Evolutionary conservation across 768 basidiomycete genomes (phyloP), one percentile per base, ranked within the genome.

Genomic region (Tylopilus vinaceipallidus): DNA sequence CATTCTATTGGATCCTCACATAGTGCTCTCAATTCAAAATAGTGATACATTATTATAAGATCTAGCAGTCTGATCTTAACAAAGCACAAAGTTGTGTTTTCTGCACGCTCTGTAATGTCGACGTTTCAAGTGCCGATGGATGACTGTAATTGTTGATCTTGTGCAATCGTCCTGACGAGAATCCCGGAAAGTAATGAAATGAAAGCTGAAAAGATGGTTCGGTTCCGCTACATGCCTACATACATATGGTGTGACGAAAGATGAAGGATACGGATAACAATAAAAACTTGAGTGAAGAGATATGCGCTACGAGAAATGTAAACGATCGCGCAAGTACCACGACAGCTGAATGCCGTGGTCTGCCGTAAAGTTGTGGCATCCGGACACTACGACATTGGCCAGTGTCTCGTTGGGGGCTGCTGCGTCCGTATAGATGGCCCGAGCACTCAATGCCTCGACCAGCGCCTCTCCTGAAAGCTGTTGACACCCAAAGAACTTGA

Each of bases 401-500:
- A 68, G 53, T 12, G 66, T 70, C 34, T 68, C 57, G 26, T 59
- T 50, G 11, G 68, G 66, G 1, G 64, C 62, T 14, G 53, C 46
- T 12, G 20, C 43, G 52, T 75, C 74, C 2, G 74, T 71, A 42
- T 65, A 74, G 12, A 47, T 54, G 7, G 77, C 75, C 6, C 87
- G 80, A 39, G 71, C 66, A 24, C 69, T 55, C 47, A 90, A 57
- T 6, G 77, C 74, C 12, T 73, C 72, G 14, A 86, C 76, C 38
- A 89, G 61, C 0, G 77, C 79, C 16, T 74, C 71, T 6, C 87
- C 88, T 1, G 75, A 73, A 45, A 90, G 63, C 53, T 80, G 71
- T 52, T 84, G 83, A 60, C 87, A 89, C 49, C 80, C 81, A 49
- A 73, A 73, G 52, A 89, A 62, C 49, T 74, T 75, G 52, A 89